These are phyloP conservation scores for Sergeia podlipaevii DNA, from an alignment of 208 protist species.

Conservation along the genomic window DNA sequence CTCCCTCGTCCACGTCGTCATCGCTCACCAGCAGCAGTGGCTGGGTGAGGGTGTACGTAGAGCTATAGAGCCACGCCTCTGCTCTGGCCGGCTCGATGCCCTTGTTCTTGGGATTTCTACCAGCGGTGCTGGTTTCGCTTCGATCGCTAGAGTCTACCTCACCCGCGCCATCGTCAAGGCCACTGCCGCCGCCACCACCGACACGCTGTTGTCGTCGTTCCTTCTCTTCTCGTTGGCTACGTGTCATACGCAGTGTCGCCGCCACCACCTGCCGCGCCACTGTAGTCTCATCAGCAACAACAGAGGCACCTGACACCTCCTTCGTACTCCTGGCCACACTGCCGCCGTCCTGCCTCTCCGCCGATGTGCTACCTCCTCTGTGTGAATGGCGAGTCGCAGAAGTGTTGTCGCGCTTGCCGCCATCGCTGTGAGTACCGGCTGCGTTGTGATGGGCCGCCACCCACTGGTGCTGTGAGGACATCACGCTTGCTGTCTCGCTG, in stretches of 20 bases:
- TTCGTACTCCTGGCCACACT: not conserved
- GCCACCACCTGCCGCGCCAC: too few species aligned
- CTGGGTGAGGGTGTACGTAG: constrained; percentile 16
- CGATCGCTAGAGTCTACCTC: not conserved
- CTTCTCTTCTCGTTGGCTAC: too few species aligned
- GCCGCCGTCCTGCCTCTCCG: not conserved
- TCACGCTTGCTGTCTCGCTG: too few species aligned
- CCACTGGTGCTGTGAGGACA: too few species aligned
- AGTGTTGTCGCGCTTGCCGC: too few species aligned
- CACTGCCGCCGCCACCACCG: not conserved
- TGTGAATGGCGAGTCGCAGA: too few species aligned
- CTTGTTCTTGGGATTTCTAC: not conserved
- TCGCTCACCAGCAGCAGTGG: constrained; percentile 13
- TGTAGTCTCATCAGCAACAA: too few species aligned
- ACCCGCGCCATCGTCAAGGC: not conserved
- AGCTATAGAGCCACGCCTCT: constrained; percentile 22
- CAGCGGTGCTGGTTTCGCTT: not conserved
- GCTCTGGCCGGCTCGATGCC: constrained; percentile 4
- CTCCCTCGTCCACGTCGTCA: constrained; percentile 1
- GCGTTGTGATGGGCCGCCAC: too few species aligned
- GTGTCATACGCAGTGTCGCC: too few species aligned
- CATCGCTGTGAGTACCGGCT: too few species aligned
- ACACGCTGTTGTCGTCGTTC: not conserved
- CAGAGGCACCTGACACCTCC: not conserved
- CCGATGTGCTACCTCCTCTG: too few species aligned